Evolutionary conservation across 805 yeast genomes (phyloP), one percentile per base, ranked within the genome.

Genomic region (Kockiozyma suomiensis): DNA sequence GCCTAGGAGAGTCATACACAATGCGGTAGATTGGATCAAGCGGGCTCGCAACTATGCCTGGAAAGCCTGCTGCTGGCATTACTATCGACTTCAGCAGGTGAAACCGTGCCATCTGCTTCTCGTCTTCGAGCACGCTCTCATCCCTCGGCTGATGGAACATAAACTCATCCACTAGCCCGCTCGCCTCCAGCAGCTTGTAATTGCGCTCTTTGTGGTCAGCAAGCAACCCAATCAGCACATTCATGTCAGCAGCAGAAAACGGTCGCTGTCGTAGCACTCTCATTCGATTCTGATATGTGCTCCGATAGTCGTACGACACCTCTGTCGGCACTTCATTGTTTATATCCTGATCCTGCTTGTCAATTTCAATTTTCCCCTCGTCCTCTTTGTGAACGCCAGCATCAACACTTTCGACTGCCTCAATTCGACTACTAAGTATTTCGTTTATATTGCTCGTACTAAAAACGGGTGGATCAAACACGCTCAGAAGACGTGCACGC

Each of bases 1-100:
- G 63, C 7, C 65, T 56, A 32, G 66, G 66, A 21, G 66, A 62
- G 40, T 62, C 65, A 56, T 62, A 62, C 13, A 62, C 66, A 23
- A 62, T 47, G 23, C 65, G 56, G 30, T 62, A 62, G n/a, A 62
- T 53, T 12, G 64, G 66, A 30, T 62, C 66, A 25, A 62, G 38
- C 40, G 66, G 66, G 21, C 47, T 38, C n/a, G 66, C 50, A 3
- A 65, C 50, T 15, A 62, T 62, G 17, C 65, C 61, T 4, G 66
- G 66, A 33, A 62, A 62, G 13, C 66, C 66, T n/a, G 53, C 43
- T 10, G 64, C 64, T 2, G 66, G 64, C 41, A 62, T 52, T 26
- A 62, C 33, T 12, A 59, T 15, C n/a, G 65, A 52, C 51, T 62
- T 62, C 33, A 62, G 42, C 10, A 55, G 49, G 13, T 57, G 49